These are phyloP conservation scores for Fonsecaea erecta DNA, from an alignment of 2,329 filamentous ascomycete genomes.

Conservation along the genomic window DNA sequence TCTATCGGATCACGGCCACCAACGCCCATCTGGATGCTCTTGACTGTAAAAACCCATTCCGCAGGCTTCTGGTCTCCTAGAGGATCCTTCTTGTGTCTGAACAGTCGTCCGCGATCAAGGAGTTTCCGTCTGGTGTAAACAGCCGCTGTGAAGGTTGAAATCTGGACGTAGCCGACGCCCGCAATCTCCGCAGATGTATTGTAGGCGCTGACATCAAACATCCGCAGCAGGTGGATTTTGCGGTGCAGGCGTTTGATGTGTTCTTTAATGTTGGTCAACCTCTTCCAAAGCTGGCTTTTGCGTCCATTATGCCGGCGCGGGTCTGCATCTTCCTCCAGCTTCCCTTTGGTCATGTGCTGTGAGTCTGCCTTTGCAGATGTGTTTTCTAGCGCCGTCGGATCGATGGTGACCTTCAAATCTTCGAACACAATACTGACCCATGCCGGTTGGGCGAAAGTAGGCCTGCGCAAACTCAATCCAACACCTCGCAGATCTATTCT, in stretches of 20 bases:
- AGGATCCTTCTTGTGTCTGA: slow-evolving; percentile 74
- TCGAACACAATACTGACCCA: slow-evolving; percentile 90
- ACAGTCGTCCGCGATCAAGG: slow-evolving; percentile 86
- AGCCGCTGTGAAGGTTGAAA: slow-evolving; percentile 81
- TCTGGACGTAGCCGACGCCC: slow-evolving; percentile 81
- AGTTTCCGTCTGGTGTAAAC: slow-evolving; percentile 92
- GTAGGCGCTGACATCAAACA: slow-evolving; percentile 85
- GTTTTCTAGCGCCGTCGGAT: slow-evolving; percentile 68
- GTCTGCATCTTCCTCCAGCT: slow-evolving; percentile 20
- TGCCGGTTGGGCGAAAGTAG: slow-evolving; percentile 95
- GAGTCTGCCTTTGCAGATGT: slow-evolving; percentile 20
- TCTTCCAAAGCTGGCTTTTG: slow-evolving; percentile 78
- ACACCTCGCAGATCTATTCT: slow-evolving; percentile 88
- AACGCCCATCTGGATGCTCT: slow-evolving; percentile 86
- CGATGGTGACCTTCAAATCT: slow-evolving; percentile 82
- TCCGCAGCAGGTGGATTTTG: slow-evolving; percentile 82
- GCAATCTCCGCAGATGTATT: slow-evolving; percentile 77
- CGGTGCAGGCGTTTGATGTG: slow-evolving; percentile 83
- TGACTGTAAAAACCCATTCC: slow-evolving; percentile 88
- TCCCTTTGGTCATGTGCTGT: slow-evolving; percentile 32
- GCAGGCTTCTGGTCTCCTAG: slow-evolving; percentile 72
- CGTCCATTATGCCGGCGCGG: slow-evolving; percentile 38
- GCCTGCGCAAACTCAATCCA: slow-evolving; percentile 84
- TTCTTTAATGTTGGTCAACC: slow-evolving; percentile 78
- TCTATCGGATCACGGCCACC: slow-evolving; percentile 84